Base-by-base conservation (phyloP, 352 stramenopile species). In the Phytopythium boreale region DNA sequence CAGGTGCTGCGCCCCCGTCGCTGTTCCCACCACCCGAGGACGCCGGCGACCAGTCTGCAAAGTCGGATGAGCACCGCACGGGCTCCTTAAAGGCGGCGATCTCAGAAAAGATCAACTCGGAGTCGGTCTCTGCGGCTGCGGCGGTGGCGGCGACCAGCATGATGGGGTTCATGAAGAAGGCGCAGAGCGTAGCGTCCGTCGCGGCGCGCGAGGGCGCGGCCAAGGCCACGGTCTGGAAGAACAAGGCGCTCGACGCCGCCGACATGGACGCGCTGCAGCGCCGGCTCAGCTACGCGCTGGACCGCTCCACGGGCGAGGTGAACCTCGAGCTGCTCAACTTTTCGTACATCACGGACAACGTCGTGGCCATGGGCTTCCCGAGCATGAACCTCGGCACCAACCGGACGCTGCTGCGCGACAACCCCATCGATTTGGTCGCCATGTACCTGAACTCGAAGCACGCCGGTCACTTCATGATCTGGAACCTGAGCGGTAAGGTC, bases 381-480 rank as follows among this genome's bases (percentile, higher is more conserved):
- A 95, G 84, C 70, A 92, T 93, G 81, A 92, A 92, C 69, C 59
- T 85, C 34, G 82, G 86, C 55, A 77, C 71, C 41, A 93, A 94
- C 67, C 80, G 80, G 34, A 87, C 79, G 66, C 71, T 90, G 12
- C 75, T 95, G 24, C 82, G 88, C 62, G 88, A 96, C 61, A 97
- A 97, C 68, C 84, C 88, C 27, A 96, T 97, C 70, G 88, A 97
- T 50, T 66, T 95, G 36, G 89, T 99, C 20, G 81, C 90, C 27
- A 93, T 97, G 70, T 96, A 99, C 70, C 74, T 99, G n/a, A 89
- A 97, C 67, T 83, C 87, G 22, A 89, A 94, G 63, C 97, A 99
- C 67, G 75, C 75, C 15, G 93, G 93, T n/a, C 84, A 97, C 64
- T 99, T 97, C 74, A 98, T 99, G 93, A 97, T 99, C 62, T 99